Conservation (phyloP, 2,329 filamentous ascomycete species). For the Fusarium decemcellulare region DNA sequence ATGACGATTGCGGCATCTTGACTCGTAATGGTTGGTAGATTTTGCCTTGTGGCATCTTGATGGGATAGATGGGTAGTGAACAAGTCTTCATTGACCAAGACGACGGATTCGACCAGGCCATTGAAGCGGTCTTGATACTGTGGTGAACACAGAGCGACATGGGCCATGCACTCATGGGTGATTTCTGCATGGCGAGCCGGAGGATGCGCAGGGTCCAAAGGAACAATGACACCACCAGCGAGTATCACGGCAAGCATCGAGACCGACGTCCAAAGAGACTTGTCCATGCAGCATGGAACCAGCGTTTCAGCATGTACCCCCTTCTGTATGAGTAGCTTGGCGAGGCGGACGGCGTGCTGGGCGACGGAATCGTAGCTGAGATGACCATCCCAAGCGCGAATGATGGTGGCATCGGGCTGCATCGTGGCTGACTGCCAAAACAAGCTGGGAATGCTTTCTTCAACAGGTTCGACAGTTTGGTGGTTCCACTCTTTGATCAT, state of each 20-base stretch:
- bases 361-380: conserved; percentile 30
- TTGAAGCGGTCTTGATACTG: conserved; percentile 21
- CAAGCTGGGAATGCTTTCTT: conserved; percentile 4
- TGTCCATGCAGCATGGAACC: conserved; percentile 44
- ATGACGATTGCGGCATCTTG: conserved; percentile 32
- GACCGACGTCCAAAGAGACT: conserved; percentile 41
- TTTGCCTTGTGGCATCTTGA: background rate
- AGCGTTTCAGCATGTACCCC: conserved; percentile 15
- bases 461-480: fast-evolving
- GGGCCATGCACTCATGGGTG: conserved; percentile 14
- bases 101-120: background rate
- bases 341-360: conserved; percentile 11
- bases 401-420: background rate
- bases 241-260: conserved; percentile 45
- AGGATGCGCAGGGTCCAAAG: conserved; percentile 42
- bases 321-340: conserved; percentile 3
- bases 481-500: conserved; percentile 34
- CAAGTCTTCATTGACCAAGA: background rate
- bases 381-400: conserved; percentile 40
- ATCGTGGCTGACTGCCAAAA: conserved; percentile 20
- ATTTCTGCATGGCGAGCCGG: conserved; percentile 23
- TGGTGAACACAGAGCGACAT: conserved; percentile 20
- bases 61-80: background rate
- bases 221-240: conserved; percentile 43
- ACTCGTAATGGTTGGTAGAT: background rate